Evolutionary conservation across 2,329 filamentous ascomycete genomes (phyloP).

Genomic region (Clonostachys byssicola): DNA sequence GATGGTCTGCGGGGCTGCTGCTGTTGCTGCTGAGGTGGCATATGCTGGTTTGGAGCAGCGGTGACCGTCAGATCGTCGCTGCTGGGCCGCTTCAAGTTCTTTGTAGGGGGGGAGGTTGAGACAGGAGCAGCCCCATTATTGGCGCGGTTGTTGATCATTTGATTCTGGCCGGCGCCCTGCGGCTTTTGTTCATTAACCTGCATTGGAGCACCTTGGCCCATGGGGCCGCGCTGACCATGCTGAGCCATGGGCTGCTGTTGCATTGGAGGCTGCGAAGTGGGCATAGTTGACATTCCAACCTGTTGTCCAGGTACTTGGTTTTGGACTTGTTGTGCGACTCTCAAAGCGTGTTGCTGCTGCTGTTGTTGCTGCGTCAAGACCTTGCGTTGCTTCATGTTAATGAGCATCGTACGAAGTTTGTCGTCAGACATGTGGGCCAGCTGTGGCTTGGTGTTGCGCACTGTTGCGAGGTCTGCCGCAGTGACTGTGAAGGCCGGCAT

Average conservation of each 20-base stretch:
- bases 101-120: slow-evolving; percentile 28
- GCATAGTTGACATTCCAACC: slow-evolving; percentile 19
- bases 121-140: slow-evolving; percentile 2
- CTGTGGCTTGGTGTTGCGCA: slow-evolving; percentile 16
- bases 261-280: slow-evolving; percentile 23
- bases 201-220: background rate
- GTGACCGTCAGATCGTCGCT: slow-evolving; percentile 25
- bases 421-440: slow-evolving; percentile 22
- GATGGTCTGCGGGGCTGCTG: background rate
- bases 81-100: slow-evolving; percentile 46
- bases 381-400: slow-evolving; percentile 21
- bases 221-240: background rate
- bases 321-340: slow-evolving; percentile 18
- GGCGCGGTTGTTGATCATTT: slow-evolving; percentile 4
- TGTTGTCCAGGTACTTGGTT: slow-evolving; percentile 29
- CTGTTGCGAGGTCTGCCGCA: slow-evolving; percentile 22
- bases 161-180: slow-evolving; percentile 1
- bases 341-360: slow-evolving; percentile 21
- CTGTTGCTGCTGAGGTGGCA: slow-evolving; percentile 4
- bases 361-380: slow-evolving; percentile 5
- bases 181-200: background rate
- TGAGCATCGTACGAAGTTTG: slow-evolving; percentile 20
- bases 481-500: slow-evolving; percentile 17
- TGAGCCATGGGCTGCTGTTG: slow-evolving; percentile 8
- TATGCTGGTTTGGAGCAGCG: slow-evolving; percentile 12